Evolutionary conservation across 768 basidiomycete genomes (phyloP).

Genomic region (Serendipita sp.): DNA sequence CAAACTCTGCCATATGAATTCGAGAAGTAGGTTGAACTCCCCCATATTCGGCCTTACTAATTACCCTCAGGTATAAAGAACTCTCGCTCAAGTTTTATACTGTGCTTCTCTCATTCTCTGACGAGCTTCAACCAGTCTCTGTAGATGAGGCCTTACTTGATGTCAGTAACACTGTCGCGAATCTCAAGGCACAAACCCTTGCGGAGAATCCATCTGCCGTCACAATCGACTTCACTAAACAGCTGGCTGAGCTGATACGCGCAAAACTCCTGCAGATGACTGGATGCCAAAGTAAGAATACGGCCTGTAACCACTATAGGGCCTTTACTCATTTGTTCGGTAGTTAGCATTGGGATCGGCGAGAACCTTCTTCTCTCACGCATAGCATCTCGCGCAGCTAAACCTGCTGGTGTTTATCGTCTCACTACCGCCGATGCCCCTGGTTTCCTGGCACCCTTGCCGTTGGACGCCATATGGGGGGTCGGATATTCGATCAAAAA

Average conservation of each 20-base stretch:
- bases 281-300: constrained; percentile 55
- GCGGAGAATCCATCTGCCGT: constrained; percentile 12
- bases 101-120: constrained; percentile 74
- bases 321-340: background rate
- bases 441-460: constrained; percentile 44
- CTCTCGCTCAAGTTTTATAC: constrained; percentile 82
- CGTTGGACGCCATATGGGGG: constrained; percentile 70
- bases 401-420: constrained; percentile 78
- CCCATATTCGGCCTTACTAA: background rate
- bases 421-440: constrained; percentile 37
- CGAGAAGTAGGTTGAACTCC: constrained; percentile 34
- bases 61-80: constrained; percentile 50
- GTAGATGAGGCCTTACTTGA: constrained; percentile 94
- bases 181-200: constrained; percentile 17
- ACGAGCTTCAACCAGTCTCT: constrained; percentile 87
- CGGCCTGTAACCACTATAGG: background rate
- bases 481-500: constrained; percentile 62
- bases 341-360: constrained; percentile 84
- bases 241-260: constrained; percentile 68
- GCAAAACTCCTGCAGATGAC: constrained; percentile 61
- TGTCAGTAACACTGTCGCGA: constrained; percentile 42
- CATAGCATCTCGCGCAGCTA: constrained; percentile 77
- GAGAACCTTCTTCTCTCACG: constrained; percentile 87
- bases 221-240: constrained; percentile 43
- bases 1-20: constrained; percentile 88